Conservation (phyloP, 352 stramenopile genomes). For the Globisporangium middletonii region DNA sequence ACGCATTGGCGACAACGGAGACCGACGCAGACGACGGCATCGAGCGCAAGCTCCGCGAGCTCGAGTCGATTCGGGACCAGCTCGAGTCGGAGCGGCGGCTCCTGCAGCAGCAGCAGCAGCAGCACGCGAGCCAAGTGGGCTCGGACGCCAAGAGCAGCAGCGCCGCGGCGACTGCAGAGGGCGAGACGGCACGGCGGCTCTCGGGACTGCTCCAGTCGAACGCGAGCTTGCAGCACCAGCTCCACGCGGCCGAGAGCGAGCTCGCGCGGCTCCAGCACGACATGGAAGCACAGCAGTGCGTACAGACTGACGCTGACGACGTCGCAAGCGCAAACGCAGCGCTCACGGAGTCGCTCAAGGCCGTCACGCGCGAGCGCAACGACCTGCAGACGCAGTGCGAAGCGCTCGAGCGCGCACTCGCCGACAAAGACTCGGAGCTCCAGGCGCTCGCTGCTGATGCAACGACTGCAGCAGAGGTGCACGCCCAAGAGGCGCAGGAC, state of each 20-base stretch:
- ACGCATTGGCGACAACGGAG: neutral
- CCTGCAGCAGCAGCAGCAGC: conserved; percentile 1
- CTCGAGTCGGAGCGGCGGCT: conserved; percentile 5
- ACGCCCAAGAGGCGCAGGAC: too few species aligned
- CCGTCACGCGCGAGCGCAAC: neutral
- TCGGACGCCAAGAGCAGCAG: neutral
- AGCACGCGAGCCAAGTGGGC: neutral
- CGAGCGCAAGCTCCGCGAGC: conserved; percentile 6
- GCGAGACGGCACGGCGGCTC: neutral
- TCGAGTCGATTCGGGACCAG: conserved; percentile 11
- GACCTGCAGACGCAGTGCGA: neutral
- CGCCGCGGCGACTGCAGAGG: neutral
- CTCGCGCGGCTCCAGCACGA: neutral
- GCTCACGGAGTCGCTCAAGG: neutral
- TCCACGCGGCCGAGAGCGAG: conserved; percentile 12
- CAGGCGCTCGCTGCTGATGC: too few species aligned
- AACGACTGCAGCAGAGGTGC: too few species aligned
- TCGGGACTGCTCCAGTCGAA: conserved; percentile 10
- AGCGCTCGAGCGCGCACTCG: neutral
- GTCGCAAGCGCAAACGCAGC: neutral
- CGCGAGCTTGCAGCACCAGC: conserved; percentile 10
- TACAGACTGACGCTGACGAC: neutral
- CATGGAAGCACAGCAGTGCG: neutral
- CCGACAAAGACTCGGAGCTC: too few species aligned
- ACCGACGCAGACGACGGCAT: neutral